Evolutionary conservation across 176 grass and related monocot genomes (phyloP).

Genomic region (Phoenix dactylifera): DNA sequence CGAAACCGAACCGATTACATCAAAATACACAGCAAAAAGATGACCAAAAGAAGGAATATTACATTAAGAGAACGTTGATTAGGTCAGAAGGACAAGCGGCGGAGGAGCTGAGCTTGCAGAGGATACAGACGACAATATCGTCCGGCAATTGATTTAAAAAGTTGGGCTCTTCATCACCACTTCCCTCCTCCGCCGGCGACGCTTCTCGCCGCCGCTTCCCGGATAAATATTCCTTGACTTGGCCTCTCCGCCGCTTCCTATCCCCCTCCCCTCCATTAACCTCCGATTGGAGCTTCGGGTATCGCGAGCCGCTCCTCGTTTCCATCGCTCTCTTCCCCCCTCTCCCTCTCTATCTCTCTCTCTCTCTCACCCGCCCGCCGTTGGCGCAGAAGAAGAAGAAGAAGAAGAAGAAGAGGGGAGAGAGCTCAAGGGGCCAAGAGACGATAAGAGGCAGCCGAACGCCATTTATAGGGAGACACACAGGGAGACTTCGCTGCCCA

Average conservation of each 20-base stretch:
- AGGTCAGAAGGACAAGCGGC: slow-evolving; percentile 47
- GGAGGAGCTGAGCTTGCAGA: slow-evolving; percentile 49
- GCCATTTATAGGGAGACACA: too few species aligned
- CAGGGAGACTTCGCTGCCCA: too few species aligned
- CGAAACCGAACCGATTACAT: neutral
- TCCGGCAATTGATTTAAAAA: slow-evolving; percentile 53
- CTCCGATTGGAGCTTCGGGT: neutral
- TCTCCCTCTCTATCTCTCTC: too few species aligned
- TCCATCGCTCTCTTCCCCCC: too few species aligned
- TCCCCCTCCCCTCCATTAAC: neutral
- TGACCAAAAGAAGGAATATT: slow-evolving; percentile 4
- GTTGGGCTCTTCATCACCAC: slow-evolving; percentile 1
- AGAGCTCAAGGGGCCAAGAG: too few species aligned
- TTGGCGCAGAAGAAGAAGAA: too few species aligned
- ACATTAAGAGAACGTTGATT: slow-evolving; percentile 43
- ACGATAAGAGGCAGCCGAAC: too few species aligned
- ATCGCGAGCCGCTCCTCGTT: too few species aligned
- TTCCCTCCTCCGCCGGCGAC: slow-evolving; percentile 9
- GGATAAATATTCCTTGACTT: neutral
- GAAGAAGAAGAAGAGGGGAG: too few species aligned
- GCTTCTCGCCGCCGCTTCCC: slow-evolving; percentile 4
- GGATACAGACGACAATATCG: slow-evolving; percentile 52
- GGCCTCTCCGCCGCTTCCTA: neutral
- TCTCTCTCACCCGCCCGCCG: too few species aligned
- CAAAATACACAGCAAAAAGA: neutral